phyloP scores from a whole-genome alignment of 768 basidiomycete species.

The Boletus barrowsii region DNA sequence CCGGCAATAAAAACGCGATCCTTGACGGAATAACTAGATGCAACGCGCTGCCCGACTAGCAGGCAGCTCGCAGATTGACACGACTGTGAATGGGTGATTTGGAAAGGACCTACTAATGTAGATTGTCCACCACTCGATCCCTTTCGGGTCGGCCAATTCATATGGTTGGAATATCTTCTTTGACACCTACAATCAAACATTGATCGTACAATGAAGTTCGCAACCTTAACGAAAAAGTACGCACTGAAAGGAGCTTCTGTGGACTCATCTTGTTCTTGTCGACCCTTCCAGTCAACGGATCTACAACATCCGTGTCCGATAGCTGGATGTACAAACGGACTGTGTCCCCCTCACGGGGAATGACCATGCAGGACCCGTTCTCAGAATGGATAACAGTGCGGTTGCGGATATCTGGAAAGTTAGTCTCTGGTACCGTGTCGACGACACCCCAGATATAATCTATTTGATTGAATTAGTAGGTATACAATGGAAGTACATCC shows the following conservation, averaged over 20 bases:
- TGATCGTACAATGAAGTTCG: neutral
- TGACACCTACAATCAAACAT: slow-evolving; percentile 41
- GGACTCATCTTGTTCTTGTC: slow-evolving; percentile 53
- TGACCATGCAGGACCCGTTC: slow-evolving; percentile 67
- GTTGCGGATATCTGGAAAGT: slow-evolving; percentile 77
- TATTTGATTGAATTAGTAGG: slow-evolving; percentile 22
- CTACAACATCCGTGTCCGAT: slow-evolving; percentile 43
- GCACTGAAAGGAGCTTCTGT: slow-evolving; percentile 50
- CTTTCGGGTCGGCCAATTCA: slow-evolving; percentile 43
- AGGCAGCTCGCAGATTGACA: neutral
- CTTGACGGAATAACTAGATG: slow-evolving; percentile 55
- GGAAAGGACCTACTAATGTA: slow-evolving; percentile 52
- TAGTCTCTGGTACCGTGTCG: slow-evolving; percentile 65
- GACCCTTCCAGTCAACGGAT: slow-evolving; percentile 46
- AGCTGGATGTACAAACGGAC: slow-evolving; percentile 73
- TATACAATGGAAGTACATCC: neutral
- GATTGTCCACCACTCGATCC: slow-evolving; percentile 69
- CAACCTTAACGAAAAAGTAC: neutral
- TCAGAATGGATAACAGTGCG: slow-evolving; percentile 64
- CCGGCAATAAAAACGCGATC: slow-evolving; percentile 75
- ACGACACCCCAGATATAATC: slow-evolving; percentile 84
- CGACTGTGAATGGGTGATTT: neutral
- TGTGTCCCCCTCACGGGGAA: slow-evolving; percentile 67
- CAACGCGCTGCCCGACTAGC: slow-evolving; percentile 72
- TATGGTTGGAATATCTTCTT: slow-evolving; percentile 57